phyloP scores from a whole-genome alignment of 371 early-diverging fungal species.

The Rhizopus sp. region DNA sequence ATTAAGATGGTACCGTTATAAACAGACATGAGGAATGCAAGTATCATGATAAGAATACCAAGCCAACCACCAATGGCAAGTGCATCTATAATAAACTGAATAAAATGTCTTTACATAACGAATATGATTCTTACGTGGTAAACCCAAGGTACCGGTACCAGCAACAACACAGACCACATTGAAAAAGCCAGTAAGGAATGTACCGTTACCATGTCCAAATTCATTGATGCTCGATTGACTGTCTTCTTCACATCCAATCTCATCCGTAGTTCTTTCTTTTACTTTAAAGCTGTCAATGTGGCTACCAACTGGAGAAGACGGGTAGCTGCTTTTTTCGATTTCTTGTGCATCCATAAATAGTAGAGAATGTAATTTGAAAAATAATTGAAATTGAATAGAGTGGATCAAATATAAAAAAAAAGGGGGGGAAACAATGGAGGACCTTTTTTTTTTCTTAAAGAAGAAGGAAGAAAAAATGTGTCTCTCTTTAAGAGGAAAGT shows the following conservation, averaged over 20 bases:
- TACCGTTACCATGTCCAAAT: slow-evolving; percentile 42
- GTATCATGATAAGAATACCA: slow-evolving; percentile 42
- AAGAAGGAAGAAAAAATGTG: too few relatives aligned
- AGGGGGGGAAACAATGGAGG: too few relatives aligned
- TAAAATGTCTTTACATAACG: slow-evolving; percentile 34
- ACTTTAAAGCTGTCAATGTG: slow-evolving; percentile 23
- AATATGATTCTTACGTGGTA: slow-evolving; percentile 41
- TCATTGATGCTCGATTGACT: slow-evolving; percentile 26
- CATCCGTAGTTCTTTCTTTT: slow-evolving; percentile 36
- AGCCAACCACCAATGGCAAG: slow-evolving; percentile 48
- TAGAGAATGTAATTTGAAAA: neutral
- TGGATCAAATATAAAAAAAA: too few relatives aligned
- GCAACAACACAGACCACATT: slow-evolving; percentile 81
- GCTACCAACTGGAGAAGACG: neutral
- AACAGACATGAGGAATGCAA: slow-evolving; percentile 38
- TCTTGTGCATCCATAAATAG: neutral
- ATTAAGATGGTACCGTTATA: slow-evolving; percentile 44
- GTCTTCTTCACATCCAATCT: slow-evolving; percentile 34
- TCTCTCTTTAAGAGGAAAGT: too few relatives aligned
- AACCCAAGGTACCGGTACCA: slow-evolving; percentile 85
- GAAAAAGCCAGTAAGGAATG: slow-evolving; percentile 53
- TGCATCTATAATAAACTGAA: neutral
- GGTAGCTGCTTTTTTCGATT: neutral
- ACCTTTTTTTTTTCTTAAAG: too few relatives aligned
- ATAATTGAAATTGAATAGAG: neutral